Evolutionary conservation across 2,329 filamentous ascomycete species (phyloP).

Genomic region (Niveomyces coronatus): DNA sequence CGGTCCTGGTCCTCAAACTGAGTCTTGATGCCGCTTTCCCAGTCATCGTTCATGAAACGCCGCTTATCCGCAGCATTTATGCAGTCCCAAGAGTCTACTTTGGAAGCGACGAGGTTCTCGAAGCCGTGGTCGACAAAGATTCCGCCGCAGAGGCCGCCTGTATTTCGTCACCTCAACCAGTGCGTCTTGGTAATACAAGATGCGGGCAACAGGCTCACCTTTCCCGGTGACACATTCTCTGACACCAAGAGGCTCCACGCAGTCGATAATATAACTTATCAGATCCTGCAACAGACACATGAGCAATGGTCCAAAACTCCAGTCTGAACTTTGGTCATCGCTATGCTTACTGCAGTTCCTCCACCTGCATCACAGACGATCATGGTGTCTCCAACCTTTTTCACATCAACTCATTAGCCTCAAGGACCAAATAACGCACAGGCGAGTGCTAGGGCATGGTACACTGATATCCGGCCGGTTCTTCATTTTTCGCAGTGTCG

Average conservation of each 20-base stretch:
- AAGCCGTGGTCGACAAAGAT: conserved; percentile 31
- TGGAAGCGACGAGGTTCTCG: conserved; percentile 16
- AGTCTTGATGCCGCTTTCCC: conserved; percentile 18
- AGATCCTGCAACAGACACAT: conserved; percentile 21
- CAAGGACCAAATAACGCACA: too few species aligned
- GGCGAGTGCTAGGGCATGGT: too few species aligned
- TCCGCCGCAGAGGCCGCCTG: conserved; percentile 29
- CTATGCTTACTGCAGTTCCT: conserved; percentile 22
- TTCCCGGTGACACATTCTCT: conserved; percentile 28
- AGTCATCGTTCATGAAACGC: conserved; percentile 13
- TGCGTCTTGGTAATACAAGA: neutral
- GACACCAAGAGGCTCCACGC: conserved; percentile 17
- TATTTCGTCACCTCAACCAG: neutral
- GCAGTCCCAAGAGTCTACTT: conserved; percentile 13
- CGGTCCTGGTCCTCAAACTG: conserved; percentile 13
- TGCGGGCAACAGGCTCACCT: conserved; percentile 20
- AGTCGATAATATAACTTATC: conserved; percentile 26
- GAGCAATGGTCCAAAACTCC: too few species aligned
- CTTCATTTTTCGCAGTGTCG: conserved; percentile 21
- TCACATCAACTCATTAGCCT: too few species aligned
- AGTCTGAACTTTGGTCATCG: neutral
- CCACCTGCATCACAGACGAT: conserved; percentile 27
- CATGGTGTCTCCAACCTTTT: neutral
- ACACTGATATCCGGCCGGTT: conserved; percentile 15
- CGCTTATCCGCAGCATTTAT: neutral